Evolutionary conservation across 192 early-diverging fungal species (phyloP).

Genomic region (Gamsiella multidivaricata): DNA sequence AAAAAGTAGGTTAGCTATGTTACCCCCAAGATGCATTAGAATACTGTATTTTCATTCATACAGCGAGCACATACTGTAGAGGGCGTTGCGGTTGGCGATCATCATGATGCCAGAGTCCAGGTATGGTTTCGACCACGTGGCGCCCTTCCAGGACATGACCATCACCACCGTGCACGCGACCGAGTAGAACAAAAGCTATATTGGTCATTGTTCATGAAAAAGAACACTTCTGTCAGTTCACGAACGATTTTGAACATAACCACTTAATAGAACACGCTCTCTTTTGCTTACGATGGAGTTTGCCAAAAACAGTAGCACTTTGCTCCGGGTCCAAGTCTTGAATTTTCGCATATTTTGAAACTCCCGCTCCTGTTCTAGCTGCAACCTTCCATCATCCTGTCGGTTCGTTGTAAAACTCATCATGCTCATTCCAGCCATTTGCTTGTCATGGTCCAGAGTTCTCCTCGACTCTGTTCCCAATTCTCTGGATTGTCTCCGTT

Average conservation of each 20-base stretch:
- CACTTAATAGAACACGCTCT: neutral
- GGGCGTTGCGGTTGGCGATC: slow-evolving; percentile 18
- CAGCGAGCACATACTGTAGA: slow-evolving; percentile 34
- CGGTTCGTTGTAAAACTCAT: slow-evolving; percentile 10
- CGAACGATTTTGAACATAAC: too few relatives aligned
- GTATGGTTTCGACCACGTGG: slow-evolving; percentile 23
- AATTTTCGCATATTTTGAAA: slow-evolving; percentile 3
- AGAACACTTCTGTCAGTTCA: too few relatives aligned
- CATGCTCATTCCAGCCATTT: neutral
- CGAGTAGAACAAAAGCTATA: slow-evolving; percentile 50
- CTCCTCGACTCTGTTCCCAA: neutral
- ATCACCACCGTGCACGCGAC: slow-evolving; percentile 40
- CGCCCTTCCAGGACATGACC: slow-evolving; percentile 42
- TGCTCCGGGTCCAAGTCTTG: slow-evolving; percentile 57
- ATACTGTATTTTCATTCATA: too few relatives aligned
- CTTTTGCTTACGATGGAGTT: slow-evolving; percentile 56
- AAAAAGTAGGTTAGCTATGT: too few relatives aligned
- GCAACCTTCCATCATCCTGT: slow-evolving; percentile 37
- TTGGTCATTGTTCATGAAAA: neutral
- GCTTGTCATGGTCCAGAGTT: neutral
- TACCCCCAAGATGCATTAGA: too few relatives aligned
- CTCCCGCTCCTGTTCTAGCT: slow-evolving; percentile 35
- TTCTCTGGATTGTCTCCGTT: neutral
- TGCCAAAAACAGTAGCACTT: slow-evolving; percentile 55
- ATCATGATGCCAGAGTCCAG: slow-evolving; percentile 50